Conservation (phyloP, 1,284 basidiomycete species). For the Puccinia hordei region DNA sequence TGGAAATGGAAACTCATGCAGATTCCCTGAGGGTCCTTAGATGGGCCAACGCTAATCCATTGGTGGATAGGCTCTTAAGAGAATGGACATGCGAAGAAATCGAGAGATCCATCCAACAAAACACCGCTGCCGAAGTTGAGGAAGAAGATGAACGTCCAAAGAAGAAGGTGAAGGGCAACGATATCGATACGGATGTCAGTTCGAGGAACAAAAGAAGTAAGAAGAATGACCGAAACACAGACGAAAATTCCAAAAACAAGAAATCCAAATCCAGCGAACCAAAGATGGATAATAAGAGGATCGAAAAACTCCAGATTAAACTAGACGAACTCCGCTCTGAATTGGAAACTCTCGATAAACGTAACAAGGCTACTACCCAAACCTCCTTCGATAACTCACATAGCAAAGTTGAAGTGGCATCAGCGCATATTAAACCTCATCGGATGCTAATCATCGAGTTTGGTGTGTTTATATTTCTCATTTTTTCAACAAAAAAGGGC, state of each 20-base stretch:
- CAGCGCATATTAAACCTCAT: conserved; percentile 60
- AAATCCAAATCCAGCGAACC: conserved; percentile 26
- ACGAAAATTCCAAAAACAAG: conserved; percentile 56
- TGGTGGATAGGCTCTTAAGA: conserved; percentile 68
- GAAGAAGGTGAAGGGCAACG: conserved; percentile 62
- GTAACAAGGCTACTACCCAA: not conserved
- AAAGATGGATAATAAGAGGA: conserved; percentile 50
- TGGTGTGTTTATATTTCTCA: conserved; percentile 61
- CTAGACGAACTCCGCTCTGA: conserved; percentile 19
- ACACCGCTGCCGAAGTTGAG: conserved; percentile 63
- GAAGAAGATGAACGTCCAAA: conserved; percentile 62
- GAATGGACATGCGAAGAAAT: conserved; percentile 83
- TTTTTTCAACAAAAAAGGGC: not conserved
- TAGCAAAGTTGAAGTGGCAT: not conserved
- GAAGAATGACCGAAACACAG: conserved; percentile 59
- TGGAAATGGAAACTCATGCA: conserved; percentile 83
- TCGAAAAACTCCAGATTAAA: conserved; percentile 43
- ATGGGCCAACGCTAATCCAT: conserved; percentile 88
- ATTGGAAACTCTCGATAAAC: conserved; percentile 7
- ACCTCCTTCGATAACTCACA: not conserved
- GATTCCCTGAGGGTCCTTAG: conserved; percentile 87
- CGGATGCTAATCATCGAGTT: conserved; percentile 77
- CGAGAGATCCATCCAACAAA: conserved; percentile 67
- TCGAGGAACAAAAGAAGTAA: conserved; percentile 55
- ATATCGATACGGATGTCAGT: conserved; percentile 59